Conservation (phyloP, 164 flowering plant species). For the Vitis labrusca region DNA sequence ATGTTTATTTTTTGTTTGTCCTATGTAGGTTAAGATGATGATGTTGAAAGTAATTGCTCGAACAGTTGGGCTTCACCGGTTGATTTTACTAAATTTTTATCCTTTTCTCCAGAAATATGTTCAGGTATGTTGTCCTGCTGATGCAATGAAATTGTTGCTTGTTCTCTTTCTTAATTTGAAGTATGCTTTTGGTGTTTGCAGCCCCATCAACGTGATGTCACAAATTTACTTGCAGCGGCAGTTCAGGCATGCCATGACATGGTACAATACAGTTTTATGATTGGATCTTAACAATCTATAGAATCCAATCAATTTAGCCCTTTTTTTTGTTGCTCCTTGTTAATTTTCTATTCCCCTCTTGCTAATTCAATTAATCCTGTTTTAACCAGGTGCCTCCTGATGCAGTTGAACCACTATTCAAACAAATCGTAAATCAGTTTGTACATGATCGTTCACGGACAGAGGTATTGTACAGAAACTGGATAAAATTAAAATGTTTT, state of each 20-base stretch:
- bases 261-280: slow-evolving; percentile 37
- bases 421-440: slow-evolving; percentile 89
- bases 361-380: slow-evolving; percentile 8
- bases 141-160: slow-evolving; percentile 1
- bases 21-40: slow-evolving; percentile 86
- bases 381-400: slow-evolving; percentile 85
- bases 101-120: slow-evolving; percentile 77
- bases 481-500: not conserved
- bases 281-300: not conserved
- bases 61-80: slow-evolving; percentile 79
- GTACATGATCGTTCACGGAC: slow-evolving; percentile 88
- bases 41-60: slow-evolving; percentile 87
- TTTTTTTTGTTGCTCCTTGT: not conserved
- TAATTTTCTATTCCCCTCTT: not conserved
- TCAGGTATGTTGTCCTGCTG: slow-evolving; percentile 49
- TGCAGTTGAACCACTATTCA: slow-evolving; percentile 87
- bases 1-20: not conserved
- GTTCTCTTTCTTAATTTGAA: slow-evolving; percentile 2
- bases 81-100: slow-evolving; percentile 74
- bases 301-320: not conserved
- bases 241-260: slow-evolving; percentile 97
- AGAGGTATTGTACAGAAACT: slow-evolving; percentile 52
- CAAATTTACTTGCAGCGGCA: slow-evolving; percentile 87
- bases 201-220: slow-evolving; percentile 97
- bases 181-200: slow-evolving; percentile 34